Conservation (phyloP, 768 basidiomycete species). For the Lactarius hengduanensis region DNA sequence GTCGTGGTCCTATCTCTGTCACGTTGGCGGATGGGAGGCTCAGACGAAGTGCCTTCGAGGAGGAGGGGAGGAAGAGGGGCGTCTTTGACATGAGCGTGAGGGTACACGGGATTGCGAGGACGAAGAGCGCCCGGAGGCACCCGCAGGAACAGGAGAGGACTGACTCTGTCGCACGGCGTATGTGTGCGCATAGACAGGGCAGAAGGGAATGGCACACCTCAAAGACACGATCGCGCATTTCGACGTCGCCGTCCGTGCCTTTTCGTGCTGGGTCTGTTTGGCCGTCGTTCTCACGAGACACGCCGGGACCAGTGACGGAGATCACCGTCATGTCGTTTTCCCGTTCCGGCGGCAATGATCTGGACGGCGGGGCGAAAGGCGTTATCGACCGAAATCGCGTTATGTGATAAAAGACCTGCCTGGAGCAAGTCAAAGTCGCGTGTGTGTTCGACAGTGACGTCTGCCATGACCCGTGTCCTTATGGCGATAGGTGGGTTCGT, state of each 20-base stretch:
- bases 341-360: neutral
- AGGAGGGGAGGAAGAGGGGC: too few species aligned
- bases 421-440: neutral
- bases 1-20: too few species aligned
- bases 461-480: too few species aligned
- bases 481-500: too few species aligned
- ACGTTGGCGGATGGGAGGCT: too few species aligned
- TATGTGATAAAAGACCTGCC: too few species aligned
- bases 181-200: neutral
- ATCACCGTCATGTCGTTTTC: too few species aligned
- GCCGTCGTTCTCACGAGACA: neutral
- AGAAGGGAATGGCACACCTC: constrained; percentile 9
- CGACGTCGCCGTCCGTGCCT: neutral
- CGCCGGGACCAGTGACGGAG: neutral
- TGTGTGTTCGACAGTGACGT: too few species aligned
- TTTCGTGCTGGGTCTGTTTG: neutral
- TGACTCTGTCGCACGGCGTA: constrained; percentile 14
- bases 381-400: too few species aligned
- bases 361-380: constrained; percentile 4
- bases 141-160: too few species aligned
- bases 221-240: neutral
- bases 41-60: too few species aligned
- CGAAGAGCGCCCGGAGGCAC: neutral
- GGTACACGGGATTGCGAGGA: neutral
- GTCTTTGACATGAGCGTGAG: neutral